Conservation (phyloP, 2,329 filamentous ascomycete species). For the Penicillium sp. region DNA sequence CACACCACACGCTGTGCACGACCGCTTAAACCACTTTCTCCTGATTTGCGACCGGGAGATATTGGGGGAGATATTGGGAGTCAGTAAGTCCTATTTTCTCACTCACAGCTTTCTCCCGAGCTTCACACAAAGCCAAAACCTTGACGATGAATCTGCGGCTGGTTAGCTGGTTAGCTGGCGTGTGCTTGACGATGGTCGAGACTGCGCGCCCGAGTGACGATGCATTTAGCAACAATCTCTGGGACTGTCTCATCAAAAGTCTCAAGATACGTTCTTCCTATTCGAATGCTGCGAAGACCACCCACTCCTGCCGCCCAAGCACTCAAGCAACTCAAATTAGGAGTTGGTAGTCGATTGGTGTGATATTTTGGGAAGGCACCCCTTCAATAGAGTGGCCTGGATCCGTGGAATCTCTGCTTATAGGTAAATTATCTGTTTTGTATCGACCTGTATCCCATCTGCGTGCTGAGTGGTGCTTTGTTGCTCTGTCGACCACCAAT, state of each 20-base stretch:
- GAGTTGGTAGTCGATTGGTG: too few species aligned
- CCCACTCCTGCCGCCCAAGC: not conserved
- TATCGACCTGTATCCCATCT: constrained; percentile 26
- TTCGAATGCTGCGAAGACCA: not conserved
- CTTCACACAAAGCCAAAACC: not conserved
- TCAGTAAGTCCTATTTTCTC: not conserved
- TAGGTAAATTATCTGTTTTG: not conserved
- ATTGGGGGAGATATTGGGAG: too few species aligned
- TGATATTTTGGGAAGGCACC: not conserved
- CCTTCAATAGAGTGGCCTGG: constrained; percentile 18
- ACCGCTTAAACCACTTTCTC: not conserved
- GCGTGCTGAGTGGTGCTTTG: constrained; percentile 22
- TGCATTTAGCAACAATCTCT: constrained; percentile 14
- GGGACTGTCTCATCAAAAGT: constrained; percentile 2
- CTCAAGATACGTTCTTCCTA: constrained; percentile 17
- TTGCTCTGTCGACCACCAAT: constrained; percentile 18
- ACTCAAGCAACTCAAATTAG: not conserved
- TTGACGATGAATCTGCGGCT: not conserved
- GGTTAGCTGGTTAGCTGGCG: not conserved
- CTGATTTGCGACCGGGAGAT: not conserved
- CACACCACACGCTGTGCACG: not conserved
- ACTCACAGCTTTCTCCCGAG: not conserved
- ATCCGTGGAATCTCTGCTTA: constrained; percentile 12
- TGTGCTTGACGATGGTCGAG: not conserved
- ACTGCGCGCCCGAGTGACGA: constrained; percentile 17